Conservation (phyloP, 495 filamentous ascomycete species). For the Astrocystis sublimbata region DNA sequence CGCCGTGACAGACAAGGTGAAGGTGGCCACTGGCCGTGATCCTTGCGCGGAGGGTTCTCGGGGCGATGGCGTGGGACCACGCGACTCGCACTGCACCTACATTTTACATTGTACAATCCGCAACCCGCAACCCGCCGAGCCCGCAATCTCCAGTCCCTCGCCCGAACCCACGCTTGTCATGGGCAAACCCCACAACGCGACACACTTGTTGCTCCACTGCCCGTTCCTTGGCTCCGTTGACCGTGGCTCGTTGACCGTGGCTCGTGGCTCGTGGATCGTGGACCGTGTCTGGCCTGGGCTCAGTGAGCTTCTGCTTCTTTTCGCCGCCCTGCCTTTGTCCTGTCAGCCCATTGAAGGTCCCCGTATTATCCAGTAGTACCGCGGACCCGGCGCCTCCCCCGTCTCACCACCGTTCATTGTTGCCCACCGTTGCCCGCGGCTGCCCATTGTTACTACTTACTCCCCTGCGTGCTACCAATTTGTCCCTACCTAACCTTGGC, state of each 20-base stretch:
- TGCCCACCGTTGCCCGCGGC: too few relatives aligned
- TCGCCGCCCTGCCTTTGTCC: conserved; percentile 1
- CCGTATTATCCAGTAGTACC: conserved; percentile 10
- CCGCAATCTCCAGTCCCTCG: neutral
- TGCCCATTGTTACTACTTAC: too few relatives aligned
- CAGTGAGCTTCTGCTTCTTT: too few relatives aligned
- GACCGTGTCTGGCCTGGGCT: too few relatives aligned
- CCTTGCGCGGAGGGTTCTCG: neutral
- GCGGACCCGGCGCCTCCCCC: neutral
- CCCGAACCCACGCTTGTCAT: conserved; percentile 14
- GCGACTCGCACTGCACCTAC: too few relatives aligned
- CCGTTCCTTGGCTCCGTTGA: conserved; percentile 12
- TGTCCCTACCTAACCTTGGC: neutral
- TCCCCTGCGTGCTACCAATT: conserved; percentile 2
- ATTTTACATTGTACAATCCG: too few relatives aligned
- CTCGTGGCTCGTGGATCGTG: neutral
- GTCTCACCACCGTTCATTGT: conserved; percentile 5
- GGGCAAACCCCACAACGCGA: conserved; percentile 20
- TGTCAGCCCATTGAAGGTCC: conserved; percentile 7
- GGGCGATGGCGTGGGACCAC: neutral
- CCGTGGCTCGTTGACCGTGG: neutral
- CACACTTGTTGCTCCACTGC: conserved; percentile 19
- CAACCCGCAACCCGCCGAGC: conserved; percentile 13
- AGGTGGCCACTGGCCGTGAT: too few relatives aligned
- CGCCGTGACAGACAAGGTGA: neutral